Percentiles rank a stretch among this genome's conserved stretches.
Conservation (phyloP, 257 asterid species). For the Sherardia arvensis region DNA sequence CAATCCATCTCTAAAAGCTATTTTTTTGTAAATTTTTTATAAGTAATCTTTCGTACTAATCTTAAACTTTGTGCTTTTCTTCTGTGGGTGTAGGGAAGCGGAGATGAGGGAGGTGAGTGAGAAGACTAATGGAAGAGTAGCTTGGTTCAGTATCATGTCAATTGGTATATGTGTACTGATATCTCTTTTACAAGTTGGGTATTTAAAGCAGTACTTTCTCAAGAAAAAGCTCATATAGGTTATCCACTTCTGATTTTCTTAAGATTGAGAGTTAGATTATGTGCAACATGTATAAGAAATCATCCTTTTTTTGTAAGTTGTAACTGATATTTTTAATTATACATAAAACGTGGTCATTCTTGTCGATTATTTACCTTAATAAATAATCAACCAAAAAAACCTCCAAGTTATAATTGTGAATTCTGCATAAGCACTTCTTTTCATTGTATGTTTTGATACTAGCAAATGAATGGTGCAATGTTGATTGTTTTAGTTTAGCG, state of each 20-base stretch:
- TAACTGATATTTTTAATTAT: not conserved
- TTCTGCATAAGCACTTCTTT: not conserved
- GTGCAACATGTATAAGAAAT: not conserved
- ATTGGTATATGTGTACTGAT: constrained; percentile 40
- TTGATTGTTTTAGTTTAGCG: not conserved
- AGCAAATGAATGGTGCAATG: not conserved
- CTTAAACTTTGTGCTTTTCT: not conserved
- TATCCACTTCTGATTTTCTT: not conserved
- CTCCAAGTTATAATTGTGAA: not conserved
- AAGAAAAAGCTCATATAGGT: constrained; percentile 62
- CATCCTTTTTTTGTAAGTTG: not conserved
- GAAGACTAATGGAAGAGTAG: constrained; percentile 52
- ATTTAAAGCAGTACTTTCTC: constrained; percentile 49
- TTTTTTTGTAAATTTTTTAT: too few species aligned
- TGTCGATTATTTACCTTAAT: not conserved
- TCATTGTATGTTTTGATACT: too few species aligned
- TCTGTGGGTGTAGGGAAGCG: constrained; percentile 27
- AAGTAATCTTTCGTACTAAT: not conserved
- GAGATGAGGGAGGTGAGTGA: constrained; percentile 66
- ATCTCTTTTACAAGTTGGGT: constrained; percentile 34
- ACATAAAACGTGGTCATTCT: not conserved
- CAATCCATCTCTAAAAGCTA: not conserved
- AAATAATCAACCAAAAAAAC: too few species aligned
- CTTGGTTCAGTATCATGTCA: constrained; percentile 48
- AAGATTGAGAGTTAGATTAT: not conserved